A percentile compares a stretch with the other conserved stretches of the same genome.
Evolutionary conservation across 2,329 filamentous ascomycete species (phyloP).

Genomic region (Pestalotiopsis sp.): DNA sequence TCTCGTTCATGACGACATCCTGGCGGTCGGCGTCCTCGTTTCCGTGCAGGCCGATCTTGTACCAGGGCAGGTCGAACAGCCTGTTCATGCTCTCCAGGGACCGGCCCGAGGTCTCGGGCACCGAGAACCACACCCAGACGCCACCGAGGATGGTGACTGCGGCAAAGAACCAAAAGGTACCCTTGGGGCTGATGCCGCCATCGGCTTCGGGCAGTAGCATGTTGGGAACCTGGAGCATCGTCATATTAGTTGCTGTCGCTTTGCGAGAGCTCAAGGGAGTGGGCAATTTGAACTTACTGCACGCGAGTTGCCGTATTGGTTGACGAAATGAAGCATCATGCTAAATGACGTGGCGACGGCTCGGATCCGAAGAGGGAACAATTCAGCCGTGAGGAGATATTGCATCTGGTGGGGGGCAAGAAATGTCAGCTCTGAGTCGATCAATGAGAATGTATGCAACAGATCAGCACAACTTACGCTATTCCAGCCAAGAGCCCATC

Average conservation of each 20-base stretch:
- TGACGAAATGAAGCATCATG: slow-evolving; percentile 80
- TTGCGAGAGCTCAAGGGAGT: not conserved
- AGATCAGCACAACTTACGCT: slow-evolving; percentile 34
- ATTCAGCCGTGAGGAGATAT: slow-evolving; percentile 76
- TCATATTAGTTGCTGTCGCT: not conserved
- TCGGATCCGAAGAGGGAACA: slow-evolving; percentile 75
- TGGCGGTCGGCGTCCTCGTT: slow-evolving; percentile 53
- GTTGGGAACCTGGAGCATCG: slow-evolving; percentile 54
- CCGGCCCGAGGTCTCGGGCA: slow-evolving; percentile 70
- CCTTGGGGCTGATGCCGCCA: slow-evolving; percentile 58
- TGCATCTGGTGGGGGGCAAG: slow-evolving; percentile 56
- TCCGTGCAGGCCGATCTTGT: slow-evolving; percentile 66
- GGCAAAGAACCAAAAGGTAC: slow-evolving; percentile 76
- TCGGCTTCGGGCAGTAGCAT: slow-evolving; percentile 61
- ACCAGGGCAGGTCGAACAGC: slow-evolving; percentile 73
- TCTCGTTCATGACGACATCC: slow-evolving; percentile 47
- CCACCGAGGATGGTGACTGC: slow-evolving; percentile 68
- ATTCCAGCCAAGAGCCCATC: slow-evolving; percentile 73
- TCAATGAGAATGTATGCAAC: not conserved
- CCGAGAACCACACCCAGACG: slow-evolving; percentile 68
- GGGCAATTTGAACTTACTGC: slow-evolving; percentile 43
- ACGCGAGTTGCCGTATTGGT: slow-evolving; percentile 77
- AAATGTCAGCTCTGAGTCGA: not conserved
- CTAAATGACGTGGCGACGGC: slow-evolving; percentile 71
- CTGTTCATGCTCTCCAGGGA: slow-evolving; percentile 68